phyloP scores from a whole-genome alignment of 441 rosid species.

The Corymbia calophylla region DNA sequence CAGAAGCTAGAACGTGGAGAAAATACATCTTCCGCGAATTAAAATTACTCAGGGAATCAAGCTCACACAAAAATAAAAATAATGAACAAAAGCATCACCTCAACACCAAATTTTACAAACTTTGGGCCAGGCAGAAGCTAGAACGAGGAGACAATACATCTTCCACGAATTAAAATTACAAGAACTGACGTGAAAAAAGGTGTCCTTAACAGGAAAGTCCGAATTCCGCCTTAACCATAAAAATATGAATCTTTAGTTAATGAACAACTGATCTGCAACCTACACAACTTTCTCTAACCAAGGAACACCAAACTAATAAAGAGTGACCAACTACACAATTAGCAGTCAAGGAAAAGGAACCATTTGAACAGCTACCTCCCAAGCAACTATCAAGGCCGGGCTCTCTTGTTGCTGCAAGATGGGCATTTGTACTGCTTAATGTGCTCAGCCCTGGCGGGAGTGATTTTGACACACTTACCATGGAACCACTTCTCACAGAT shows the following conservation, averaged over 20 bases:
- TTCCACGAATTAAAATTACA: background rate
- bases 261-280: background rate
- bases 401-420: slow-evolving; percentile 14
- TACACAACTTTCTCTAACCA: background rate
- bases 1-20: background rate
- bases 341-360: slow-evolving; percentile 1
- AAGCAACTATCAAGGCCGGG: background rate
- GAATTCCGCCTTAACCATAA: background rate
- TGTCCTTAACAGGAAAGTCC: background rate
- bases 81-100: background rate
- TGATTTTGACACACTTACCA: slow-evolving; percentile 14
- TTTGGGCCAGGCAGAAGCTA: background rate
- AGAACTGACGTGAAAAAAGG: background rate
- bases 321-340: background rate
- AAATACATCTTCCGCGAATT: background rate
- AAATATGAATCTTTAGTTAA: background rate
- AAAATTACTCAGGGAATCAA: background rate
- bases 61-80: background rate
- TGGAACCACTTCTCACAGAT: slow-evolving; percentile 13
- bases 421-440: slow-evolving; percentile 14
- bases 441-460: slow-evolving; percentile 12
- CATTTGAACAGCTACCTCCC: background rate
- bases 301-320: background rate
- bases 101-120: background rate
- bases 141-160: background rate